A percentile compares a stretch with the other conserved stretches of the same genome.
Evolutionary conservation across 495 filamentous ascomycete species (phyloP).

Genomic region (Penicillium daleae): DNA sequence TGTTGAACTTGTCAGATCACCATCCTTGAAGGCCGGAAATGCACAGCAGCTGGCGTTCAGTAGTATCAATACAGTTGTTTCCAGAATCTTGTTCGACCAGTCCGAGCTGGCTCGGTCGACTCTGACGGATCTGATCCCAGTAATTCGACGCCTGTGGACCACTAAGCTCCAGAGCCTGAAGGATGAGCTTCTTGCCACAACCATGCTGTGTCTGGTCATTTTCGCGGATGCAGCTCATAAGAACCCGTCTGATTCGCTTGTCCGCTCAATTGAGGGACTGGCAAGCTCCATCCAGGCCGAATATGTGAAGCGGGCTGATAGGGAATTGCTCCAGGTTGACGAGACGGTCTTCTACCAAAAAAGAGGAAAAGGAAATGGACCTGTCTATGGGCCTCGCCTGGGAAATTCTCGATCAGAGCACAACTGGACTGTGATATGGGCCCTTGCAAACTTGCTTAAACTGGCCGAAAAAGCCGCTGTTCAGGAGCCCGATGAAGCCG

Average conservation of each 20-base stretch:
- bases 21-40: conserved; percentile 59
- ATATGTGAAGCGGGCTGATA: conserved; percentile 70
- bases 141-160: conserved; percentile 76
- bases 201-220: conserved; percentile 60
- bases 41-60: conserved; percentile 73
- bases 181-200: conserved; percentile 74
- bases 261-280: conserved; percentile 54
- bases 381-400: conserved; percentile 45
- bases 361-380: conserved; percentile 12
- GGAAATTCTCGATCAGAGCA: conserved; percentile 50
- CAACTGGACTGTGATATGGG: conserved; percentile 52
- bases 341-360: conserved; percentile 63
- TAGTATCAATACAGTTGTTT: conserved; percentile 71
- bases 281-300: conserved; percentile 68
- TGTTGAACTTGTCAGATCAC: conserved; percentile 62
- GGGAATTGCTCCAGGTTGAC: conserved; percentile 74
- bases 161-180: conserved; percentile 59
- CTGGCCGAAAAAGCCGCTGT: conserved; percentile 33
- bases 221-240: conserved; percentile 32
- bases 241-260: conserved; percentile 34
- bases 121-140: conserved; percentile 64
- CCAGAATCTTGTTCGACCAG: conserved; percentile 67
- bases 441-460: conserved; percentile 38
- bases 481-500: conserved; percentile 14
- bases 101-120: conserved; percentile 61